These are phyloP conservation scores for Oehlia diaphana DNA, from an alignment of 192 early-diverging fungal species.

Conservation along the genomic window DNA sequence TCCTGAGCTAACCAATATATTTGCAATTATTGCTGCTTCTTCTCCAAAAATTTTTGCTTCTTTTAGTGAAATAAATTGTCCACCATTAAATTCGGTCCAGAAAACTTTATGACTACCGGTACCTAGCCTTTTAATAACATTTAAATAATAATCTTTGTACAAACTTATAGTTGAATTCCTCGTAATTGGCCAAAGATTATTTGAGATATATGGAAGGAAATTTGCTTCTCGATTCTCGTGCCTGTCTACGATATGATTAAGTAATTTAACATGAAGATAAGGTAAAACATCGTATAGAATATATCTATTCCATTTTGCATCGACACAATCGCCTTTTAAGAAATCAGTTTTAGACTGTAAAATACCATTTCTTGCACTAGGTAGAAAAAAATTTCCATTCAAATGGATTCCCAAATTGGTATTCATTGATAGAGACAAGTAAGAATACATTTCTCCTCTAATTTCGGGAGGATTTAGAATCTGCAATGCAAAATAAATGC, in stretches of 20 bases:
- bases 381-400: conserved; percentile 40
- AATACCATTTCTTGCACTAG: conserved; percentile 34
- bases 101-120: neutral
- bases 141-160: neutral
- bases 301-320: conserved; percentile 11
- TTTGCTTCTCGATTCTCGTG: neutral
- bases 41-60: neutral
- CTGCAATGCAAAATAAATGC: neutral
- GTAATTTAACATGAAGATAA: neutral
- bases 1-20: neutral
- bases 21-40: neutral
- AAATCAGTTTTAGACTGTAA: neutral
- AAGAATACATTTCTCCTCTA: conserved; percentile 34
- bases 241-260: neutral
- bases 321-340: neutral
- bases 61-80: neutral
- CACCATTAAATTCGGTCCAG: neutral
- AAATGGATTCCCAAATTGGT: conserved; percentile 35
- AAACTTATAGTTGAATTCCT: neutral
- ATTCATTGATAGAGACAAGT: conserved; percentile 34
- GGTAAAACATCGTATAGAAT: conserved; percentile 7
- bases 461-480: neutral
- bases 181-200: neutral
- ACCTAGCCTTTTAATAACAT: neutral
- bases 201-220: neutral